phyloP scores from a whole-genome alignment of 768 basidiomycete species.

The Saitozyma sp. region DNA sequence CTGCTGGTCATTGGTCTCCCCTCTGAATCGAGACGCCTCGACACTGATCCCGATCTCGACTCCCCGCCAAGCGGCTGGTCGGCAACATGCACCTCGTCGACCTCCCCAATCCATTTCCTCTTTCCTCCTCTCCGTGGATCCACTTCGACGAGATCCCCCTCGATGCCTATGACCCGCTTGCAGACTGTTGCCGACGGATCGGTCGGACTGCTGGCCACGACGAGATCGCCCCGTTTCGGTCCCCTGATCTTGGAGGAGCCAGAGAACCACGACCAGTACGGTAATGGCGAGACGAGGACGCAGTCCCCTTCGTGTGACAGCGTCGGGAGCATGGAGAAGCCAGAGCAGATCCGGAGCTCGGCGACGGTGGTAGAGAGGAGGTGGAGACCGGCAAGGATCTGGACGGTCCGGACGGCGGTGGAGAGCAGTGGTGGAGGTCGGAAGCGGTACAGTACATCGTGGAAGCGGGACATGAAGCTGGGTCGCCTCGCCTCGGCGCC shows the following conservation, averaged over 20 bases:
- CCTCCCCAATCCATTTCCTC: slow-evolving; percentile 23
- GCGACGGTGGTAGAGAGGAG: slow-evolving; percentile 42
- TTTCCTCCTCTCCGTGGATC: slow-evolving; percentile 62
- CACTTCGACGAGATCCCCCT: slow-evolving; percentile 83
- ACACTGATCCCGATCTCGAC: slow-evolving; percentile 1
- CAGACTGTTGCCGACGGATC: slow-evolving; percentile 69
- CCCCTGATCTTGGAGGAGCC: slow-evolving; percentile 5
- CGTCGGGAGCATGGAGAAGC: slow-evolving; percentile 55
- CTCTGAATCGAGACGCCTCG: slow-evolving; percentile 12
- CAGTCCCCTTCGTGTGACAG: slow-evolving; percentile 45
- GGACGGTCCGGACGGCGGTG: slow-evolving; percentile 26
- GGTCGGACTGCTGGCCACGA: slow-evolving; percentile 70
- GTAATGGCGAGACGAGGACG: slow-evolving; percentile 48
- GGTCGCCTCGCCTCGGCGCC: too few relatives aligned
- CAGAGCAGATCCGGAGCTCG: slow-evolving; percentile 45
- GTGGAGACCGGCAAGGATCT: slow-evolving; percentile 37
- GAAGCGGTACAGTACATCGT: background rate
- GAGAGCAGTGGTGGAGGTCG: slow-evolving; percentile 25
- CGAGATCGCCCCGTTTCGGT: slow-evolving; percentile 68
- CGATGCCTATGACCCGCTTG: slow-evolving; percentile 85
- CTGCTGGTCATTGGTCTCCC: slow-evolving; percentile 18
- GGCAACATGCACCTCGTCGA: slow-evolving; percentile 7
- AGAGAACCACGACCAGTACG: slow-evolving; percentile 34
- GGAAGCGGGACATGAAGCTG: too few relatives aligned
- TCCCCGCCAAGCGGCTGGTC: slow-evolving; percentile 8